Percentiles rank a stretch among this genome's conserved stretches.
These are phyloP conservation scores for Pseudocercospora fijiensis DNA, from an alignment of 2,329 filamentous ascomycete genomes.

Conservation along the genomic window DNA sequence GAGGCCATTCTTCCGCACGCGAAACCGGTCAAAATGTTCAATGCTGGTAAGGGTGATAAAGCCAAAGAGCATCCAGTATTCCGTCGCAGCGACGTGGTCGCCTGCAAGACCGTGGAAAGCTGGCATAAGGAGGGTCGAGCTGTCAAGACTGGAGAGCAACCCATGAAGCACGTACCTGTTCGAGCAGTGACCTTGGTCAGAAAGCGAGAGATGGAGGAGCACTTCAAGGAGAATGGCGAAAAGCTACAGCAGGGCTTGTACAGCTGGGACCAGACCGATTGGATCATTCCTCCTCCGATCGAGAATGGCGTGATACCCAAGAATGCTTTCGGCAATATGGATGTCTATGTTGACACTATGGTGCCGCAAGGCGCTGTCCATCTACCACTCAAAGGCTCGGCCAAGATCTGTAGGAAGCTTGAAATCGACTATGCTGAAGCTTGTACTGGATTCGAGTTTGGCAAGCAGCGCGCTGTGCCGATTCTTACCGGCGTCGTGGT, in stretches of 20 bases:
- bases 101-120: slow-evolving; percentile 87
- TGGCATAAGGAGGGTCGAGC: slow-evolving; percentile 96
- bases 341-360: slow-evolving; percentile 93
- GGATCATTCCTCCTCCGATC: slow-evolving; percentile 86
- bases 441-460: slow-evolving; percentile 95
- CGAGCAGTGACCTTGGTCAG: slow-evolving; percentile 86
- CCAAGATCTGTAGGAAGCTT: slow-evolving; percentile 78
- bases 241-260: slow-evolving; percentile 87
- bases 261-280: slow-evolving; percentile 81
- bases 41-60: slow-evolving; percentile 70
- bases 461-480: slow-evolving; percentile 88
- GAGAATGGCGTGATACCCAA: slow-evolving; percentile 83
- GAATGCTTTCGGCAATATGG: slow-evolving; percentile 94
- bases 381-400: slow-evolving; percentile 73
- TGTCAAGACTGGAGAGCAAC: slow-evolving; percentile 66
- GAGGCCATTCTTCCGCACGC: slow-evolving; percentile 75
- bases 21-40: slow-evolving; percentile 71
- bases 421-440: slow-evolving; percentile 90
- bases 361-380: slow-evolving; percentile 81
- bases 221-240: slow-evolving; percentile 72
- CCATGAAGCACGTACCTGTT: slow-evolving; percentile 84
- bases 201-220: slow-evolving; percentile 84
- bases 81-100: slow-evolving; percentile 72
- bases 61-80: slow-evolving; percentile 78
- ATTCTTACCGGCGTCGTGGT: slow-evolving; percentile 88